Percentiles rank a stretch among this genome's conserved stretches.
phyloP scores from a whole-genome alignment of 495 filamentous ascomycete genomes.

The Trichodelitschia bisporula region DNA sequence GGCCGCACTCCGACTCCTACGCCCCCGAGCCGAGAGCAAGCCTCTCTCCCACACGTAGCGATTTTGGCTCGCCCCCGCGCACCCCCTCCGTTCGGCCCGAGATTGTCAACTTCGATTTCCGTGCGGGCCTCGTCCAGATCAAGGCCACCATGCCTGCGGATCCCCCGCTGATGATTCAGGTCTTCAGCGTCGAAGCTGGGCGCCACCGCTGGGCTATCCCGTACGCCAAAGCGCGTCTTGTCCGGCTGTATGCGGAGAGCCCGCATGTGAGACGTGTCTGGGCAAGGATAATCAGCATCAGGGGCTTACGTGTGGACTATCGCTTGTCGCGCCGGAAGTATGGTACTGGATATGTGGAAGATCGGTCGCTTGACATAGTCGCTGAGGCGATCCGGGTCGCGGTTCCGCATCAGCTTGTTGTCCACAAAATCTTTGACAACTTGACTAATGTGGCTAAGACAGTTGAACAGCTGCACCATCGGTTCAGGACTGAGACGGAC shows the following conservation, averaged over 20 bases:
- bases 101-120: conserved; percentile 58
- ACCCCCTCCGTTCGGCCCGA: conserved; percentile 18
- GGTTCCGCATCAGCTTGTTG: conserved; percentile 81
- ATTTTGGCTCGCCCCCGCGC: neutral
- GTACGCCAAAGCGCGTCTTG: conserved; percentile 46
- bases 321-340: conserved; percentile 47
- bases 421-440: conserved; percentile 84
- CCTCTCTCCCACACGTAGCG: too few relatives aligned
- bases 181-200: conserved; percentile 56
- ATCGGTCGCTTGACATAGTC: conserved; percentile 63
- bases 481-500: conserved; percentile 63
- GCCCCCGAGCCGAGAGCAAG: too few relatives aligned
- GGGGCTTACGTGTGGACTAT: conserved; percentile 52
- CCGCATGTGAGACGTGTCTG: conserved; percentile 60
- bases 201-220: conserved; percentile 68
- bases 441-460: conserved; percentile 71
- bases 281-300: conserved; percentile 67
- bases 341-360: conserved; percentile 29
- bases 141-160: conserved; percentile 73
- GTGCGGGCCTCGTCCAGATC: conserved; percentile 53
- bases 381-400: conserved; percentile 69
- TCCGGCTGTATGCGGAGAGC: conserved; percentile 64
- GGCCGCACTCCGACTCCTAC: neutral
- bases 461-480: conserved; percentile 66
- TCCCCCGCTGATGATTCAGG: conserved; percentile 71